phyloP scores from a whole-genome alignment of 345 rosid genomes.

The Euphorbia tirucalli region DNA sequence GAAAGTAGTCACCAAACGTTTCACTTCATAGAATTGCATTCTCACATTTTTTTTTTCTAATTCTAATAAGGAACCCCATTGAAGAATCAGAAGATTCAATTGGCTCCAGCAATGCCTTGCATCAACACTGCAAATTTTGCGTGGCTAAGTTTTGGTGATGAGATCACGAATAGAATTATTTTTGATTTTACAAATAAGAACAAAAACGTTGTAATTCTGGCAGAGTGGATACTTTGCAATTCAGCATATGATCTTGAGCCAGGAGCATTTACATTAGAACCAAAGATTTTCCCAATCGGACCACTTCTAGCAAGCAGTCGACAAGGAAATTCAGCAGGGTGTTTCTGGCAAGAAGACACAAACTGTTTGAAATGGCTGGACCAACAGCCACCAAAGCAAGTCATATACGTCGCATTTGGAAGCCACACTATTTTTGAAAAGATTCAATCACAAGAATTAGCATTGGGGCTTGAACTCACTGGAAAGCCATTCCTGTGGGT shows the following conservation, averaged over 20 bases:
- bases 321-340: background rate
- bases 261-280: background rate
- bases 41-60: no score
- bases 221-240: background rate
- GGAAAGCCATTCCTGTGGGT: conserved; percentile 1
- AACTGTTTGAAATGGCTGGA: background rate
- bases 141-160: background rate
- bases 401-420: conserved; percentile 5
- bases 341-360: background rate
- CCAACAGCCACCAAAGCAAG: background rate
- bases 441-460: conserved; percentile 1
- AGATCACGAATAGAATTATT: background rate
- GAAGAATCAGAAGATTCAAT: background rate
- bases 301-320: conserved; percentile 3
- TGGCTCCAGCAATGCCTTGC: conserved; percentile 1
- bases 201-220: background rate
- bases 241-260: background rate
- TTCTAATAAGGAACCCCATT: background rate
- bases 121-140: background rate
- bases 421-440: background rate
- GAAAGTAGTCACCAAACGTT: no score
- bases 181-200: background rate
- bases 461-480: background rate
- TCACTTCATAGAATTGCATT: no score
- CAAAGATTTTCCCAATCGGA: background rate